These are phyloP conservation scores for Malania oleifera DNA, from an alignment of 164 flowering plant species.

Conservation along the genomic window DNA sequence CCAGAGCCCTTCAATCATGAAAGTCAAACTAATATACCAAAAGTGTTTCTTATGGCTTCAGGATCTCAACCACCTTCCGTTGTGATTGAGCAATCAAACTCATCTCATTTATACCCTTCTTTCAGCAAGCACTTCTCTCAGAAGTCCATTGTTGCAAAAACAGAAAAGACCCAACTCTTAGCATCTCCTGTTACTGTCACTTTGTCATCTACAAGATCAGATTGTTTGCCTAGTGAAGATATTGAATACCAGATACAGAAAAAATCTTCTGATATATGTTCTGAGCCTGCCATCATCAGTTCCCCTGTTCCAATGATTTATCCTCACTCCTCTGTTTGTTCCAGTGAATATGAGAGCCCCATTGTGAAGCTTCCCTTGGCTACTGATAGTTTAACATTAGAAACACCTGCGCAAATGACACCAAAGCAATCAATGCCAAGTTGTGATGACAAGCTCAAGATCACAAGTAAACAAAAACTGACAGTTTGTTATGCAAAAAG, in stretches of 20 bases:
- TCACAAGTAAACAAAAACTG: conserved; percentile 5
- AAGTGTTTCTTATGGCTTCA: conserved; percentile 16
- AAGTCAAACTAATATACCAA: conserved; percentile 8
- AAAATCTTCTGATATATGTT: conserved; percentile 13
- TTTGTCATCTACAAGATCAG: conserved; percentile 12
- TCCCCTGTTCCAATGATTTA: conserved; percentile 7
- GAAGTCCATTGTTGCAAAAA: conserved; percentile 16
- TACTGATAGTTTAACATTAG: conserved; percentile 23
- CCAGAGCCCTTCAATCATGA: conserved; percentile 42
- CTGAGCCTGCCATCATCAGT: conserved; percentile 4
- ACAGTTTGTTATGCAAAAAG: conserved; percentile 37
- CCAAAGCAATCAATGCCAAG: conserved; percentile 38
- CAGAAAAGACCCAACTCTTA: conserved; percentile 23
- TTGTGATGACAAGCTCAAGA: conserved; percentile 26
- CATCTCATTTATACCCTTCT: conserved; percentile 28
- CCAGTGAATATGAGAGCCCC: conserved; percentile 27
- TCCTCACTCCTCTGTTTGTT: conserved; percentile 8
- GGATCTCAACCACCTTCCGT: conserved; percentile 11
- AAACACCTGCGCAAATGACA: conserved; percentile 49
- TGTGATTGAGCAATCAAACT: conserved; percentile 18
- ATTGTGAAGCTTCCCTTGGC: conserved; percentile 18
- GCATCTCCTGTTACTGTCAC: conserved; percentile 15
- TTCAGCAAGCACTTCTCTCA: conserved; percentile 32
- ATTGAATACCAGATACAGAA: conserved; percentile 3
- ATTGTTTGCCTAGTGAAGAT: conserved; percentile 7